Evolutionary conservation across 345 rosid genomes (phyloP), one percentile per base, ranked within the genome.

Genomic region (Euphorbia peplus): DNA sequence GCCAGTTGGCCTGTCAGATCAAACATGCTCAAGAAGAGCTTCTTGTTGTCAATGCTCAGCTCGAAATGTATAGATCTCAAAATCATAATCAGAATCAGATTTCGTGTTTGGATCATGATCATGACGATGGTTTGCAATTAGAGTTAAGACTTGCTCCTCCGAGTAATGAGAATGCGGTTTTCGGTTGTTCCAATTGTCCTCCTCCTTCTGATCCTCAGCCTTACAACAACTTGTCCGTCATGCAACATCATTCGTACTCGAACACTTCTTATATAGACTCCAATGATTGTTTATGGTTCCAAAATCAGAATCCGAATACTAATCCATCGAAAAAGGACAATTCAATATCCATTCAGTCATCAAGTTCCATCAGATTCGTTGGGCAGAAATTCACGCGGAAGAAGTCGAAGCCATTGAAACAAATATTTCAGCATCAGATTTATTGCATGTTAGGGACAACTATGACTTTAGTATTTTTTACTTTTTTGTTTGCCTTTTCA

Each of bases 101-200:
- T n/a, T n/a, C n/a, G n/a, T n/a, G n/a, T n/a, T 53, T 78, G 16
- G 16, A 78, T 0, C 84, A 75, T 0, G 87, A 84, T n/a, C n/a
- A n/a, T 13, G 79, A 22, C 12, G 28, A 76, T 9, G 79, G 91
- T 10, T 89, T 96, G 0, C 95, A 89, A 64, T 74, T 90, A 6
- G 90, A 90, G 61, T 64, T 95, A 4, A 96, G 86, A 28, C 91
- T 89, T 97, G 90, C 88, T 0, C 84, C 87, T 0, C 87, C 93
- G 4, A 73, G 54, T 25, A 84, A 21, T 22, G 14, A 53, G 12
- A 11, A 44, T 7, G 50, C 50, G 50, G 50, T 44, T 44, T 44
- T 15, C 16, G 12, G 50, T 15, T 13, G 14, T 44, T 44, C 12
- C 14, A 44, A 44, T 44, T 44, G 80, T 32, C 37, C 37, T 32